Percentiles rank a stretch among this genome's conserved stretches.
Evolutionary conservation across 1,284 basidiomycete species (phyloP).

Genomic region (Cystobasidium slooffiae): DNA sequence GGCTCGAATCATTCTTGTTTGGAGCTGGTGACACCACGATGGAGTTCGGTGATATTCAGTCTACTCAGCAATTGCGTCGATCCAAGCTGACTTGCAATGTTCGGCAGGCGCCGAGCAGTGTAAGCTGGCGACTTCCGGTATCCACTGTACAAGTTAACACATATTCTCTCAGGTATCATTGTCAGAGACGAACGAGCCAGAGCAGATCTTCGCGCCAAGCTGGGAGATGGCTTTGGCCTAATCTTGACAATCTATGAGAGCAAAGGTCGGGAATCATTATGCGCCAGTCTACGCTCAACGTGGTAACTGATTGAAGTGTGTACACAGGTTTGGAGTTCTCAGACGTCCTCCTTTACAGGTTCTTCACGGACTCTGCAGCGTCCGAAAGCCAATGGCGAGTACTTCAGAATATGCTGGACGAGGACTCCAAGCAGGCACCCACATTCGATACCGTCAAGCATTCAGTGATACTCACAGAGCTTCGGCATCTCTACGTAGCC

Average conservation of each 20-base stretch:
- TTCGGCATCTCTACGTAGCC: constrained; percentile 70
- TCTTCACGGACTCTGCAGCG: constrained; percentile 68
- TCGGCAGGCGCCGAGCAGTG: too few relatives aligned
- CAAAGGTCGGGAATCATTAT: constrained; percentile 63
- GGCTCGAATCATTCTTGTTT: constrained; percentile 36
- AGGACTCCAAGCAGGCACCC: constrained; percentile 57
- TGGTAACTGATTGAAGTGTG: constrained; percentile 14
- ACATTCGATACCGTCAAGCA: constrained; percentile 62
- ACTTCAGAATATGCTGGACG: constrained; percentile 62
- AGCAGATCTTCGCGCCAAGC: constrained; percentile 62
- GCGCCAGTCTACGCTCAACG: constrained; percentile 70
- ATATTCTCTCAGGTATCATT: constrained; percentile 70
- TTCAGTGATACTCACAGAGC: constrained; percentile 16
- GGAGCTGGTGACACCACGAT: constrained; percentile 17
- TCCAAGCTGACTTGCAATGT: not conserved
- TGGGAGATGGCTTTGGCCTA: constrained; percentile 67
- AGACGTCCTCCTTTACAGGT: constrained; percentile 71
- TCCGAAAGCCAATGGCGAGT: constrained; percentile 66
- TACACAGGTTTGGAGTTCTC: constrained; percentile 19
- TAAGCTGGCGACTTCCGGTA: not conserved
- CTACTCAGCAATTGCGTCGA: constrained; percentile 62
- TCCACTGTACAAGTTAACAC: constrained; percentile 59
- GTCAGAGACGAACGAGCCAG: constrained; percentile 67
- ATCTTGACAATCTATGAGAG: constrained; percentile 74
- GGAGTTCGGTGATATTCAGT: constrained; percentile 47